A percentile compares a stretch with the other conserved stretches of the same genome.
Conservation (phyloP, 225 moss, liverwort and hornwort species). For the Antitrichia curtipendula region DNA sequence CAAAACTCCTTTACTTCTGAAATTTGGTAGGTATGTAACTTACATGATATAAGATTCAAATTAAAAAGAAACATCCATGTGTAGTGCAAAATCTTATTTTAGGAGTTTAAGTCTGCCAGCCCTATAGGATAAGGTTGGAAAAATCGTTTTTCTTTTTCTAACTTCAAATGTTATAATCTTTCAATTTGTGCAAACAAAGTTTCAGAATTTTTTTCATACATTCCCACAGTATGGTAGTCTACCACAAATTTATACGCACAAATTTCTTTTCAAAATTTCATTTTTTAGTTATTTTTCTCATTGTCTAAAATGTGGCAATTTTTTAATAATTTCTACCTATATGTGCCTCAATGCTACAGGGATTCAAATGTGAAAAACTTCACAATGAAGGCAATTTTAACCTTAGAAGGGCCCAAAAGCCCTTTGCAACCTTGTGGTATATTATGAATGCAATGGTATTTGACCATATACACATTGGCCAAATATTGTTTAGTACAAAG, state of each 20-base stretch:
- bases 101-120: too few relatives aligned
- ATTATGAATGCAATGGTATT: too few relatives aligned
- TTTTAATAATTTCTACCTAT: too few relatives aligned
- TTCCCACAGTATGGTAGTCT: not conserved
- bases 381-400: not conserved
- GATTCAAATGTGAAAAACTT: not conserved
- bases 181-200: not conserved
- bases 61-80: not conserved
- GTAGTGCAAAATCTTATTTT: not conserved
- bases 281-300: not conserved
- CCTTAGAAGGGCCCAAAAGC: too few relatives aligned
- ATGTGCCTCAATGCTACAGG: accelerated
- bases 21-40: too few relatives aligned
- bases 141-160: too few relatives aligned
- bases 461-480: too few relatives aligned
- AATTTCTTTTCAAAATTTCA: not conserved
- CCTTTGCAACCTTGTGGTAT: too few relatives aligned
- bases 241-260: not conserved
- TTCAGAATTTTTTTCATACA: not conserved
- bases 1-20: not conserved
- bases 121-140: accelerated
- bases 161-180: not conserved
- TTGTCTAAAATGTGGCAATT: accelerated
- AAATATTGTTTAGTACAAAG: too few relatives aligned
- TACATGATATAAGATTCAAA: not conserved